Base-by-base conservation (phyloP, 257 asterid genomes). In the Solanum dulcamara region DNA sequence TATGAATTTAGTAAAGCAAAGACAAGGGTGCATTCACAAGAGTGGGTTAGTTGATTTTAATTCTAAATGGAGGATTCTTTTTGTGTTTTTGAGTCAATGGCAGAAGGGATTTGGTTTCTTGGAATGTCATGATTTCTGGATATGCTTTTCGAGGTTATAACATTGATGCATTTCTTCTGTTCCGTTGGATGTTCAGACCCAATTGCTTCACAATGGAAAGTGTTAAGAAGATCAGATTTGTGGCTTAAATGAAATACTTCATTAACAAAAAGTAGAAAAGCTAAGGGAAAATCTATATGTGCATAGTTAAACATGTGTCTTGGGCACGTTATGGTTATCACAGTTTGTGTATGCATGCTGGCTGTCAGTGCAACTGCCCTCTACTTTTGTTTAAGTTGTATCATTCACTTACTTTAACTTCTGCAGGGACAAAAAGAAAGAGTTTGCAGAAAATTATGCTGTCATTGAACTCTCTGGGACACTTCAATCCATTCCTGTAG, bases 371-470 rank as follows among this genome's bases (percentile, higher is more conserved):
- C 77, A 18, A 33, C 46, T 62, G 35, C 37, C 35, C 70, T 62
- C 70, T 62, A 62, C 70, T 62, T 68, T 33, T 68, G 28, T 33
- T 33, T 67, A 32, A 10, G 46, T 67, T 67, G 12, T 67, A 18
- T 67, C 77, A 32, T 17, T 67, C 0, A 33, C 77, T 32, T 67
- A 33, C 10, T 67, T 33, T 32, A 67, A 67, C n/a, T 81, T 81
- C 50, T 26, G 88, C 92, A 96, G 99, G 93, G 98, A 96, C 89
- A 95, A 91, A 83, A 95, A 30, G 96, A 96, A 96, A 90, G 93
- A 95, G 74, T 83, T 90, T 87, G 97, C 99, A 38, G 88, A 96
- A 77, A 94, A 92, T 79, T 70, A 85, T 60, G 96, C 98, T 53
- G 83, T 59, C 50, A 53, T 84, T 60, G 80, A 79, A 84, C 86